These are phyloP conservation scores for Hemisphaericaspora xylanilytica DNA, from an alignment of 1,139 yeast species.

Conservation along the genomic window DNA sequence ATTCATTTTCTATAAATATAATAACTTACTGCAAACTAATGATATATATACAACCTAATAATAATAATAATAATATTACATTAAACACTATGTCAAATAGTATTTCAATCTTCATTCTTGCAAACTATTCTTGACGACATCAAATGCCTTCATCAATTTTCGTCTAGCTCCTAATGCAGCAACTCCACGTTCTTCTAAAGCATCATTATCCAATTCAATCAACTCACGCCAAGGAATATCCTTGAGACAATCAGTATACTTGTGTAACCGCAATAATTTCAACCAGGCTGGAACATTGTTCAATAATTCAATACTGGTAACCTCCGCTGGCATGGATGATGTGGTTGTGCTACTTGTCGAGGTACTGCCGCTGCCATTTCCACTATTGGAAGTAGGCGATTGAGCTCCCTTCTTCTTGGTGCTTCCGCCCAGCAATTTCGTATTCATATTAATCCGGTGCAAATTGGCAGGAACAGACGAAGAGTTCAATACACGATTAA, in stretches of 20 bases:
- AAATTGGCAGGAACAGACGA: constrained; percentile 33
- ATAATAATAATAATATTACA: not conserved
- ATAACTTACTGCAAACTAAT: not conserved
- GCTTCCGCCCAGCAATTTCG: constrained; percentile 1
- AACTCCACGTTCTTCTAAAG: constrained; percentile 78
- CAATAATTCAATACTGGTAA: constrained; percentile 61
- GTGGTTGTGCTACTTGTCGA: constrained; percentile 17
- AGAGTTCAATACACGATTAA: constrained; percentile 37
- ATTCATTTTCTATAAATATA: not conserved
- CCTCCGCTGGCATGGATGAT: constrained; percentile 59
- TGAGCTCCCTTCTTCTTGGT: constrained; percentile 10
- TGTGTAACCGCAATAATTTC: constrained; percentile 83
- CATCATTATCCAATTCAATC: constrained; percentile 65
- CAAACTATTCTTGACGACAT: constrained; percentile 52
- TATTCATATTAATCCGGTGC: constrained; percentile 5
- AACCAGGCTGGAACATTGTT: constrained; percentile 90
- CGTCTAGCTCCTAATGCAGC: constrained; percentile 94
- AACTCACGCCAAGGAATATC: constrained; percentile 77
- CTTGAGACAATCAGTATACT: constrained; percentile 82
- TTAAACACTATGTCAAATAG: constrained; percentile 7
- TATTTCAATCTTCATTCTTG: constrained; percentile 1
- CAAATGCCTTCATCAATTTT: constrained; percentile 87
- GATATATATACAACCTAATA: constrained; percentile 7
- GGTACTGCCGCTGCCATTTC: constrained; percentile 9
- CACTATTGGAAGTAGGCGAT: constrained; percentile 10